These are phyloP conservation scores for Usnea hakonensis DNA, from an alignment of 495 filamentous ascomycete species.

Conservation along the genomic window DNA sequence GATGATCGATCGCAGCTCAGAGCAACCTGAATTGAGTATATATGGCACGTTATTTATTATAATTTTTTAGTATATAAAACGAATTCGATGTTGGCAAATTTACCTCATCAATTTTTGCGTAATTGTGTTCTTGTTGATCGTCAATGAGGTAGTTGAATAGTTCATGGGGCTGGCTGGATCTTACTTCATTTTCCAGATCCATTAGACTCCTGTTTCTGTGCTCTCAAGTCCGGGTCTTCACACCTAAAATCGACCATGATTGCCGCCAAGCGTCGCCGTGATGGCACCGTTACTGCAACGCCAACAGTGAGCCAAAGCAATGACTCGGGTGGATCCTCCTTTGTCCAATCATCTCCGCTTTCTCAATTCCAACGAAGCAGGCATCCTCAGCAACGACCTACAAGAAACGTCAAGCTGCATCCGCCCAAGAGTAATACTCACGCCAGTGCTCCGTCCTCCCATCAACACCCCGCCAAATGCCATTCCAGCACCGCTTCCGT, in stretches of 20 bases:
- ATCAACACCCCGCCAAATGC: background rate
- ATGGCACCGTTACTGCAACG: slow-evolving; percentile 5
- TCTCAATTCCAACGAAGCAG: background rate
- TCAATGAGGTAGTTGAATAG: no score
- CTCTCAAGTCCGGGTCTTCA: background rate
- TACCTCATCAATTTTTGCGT: background rate
- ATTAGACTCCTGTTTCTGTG: background rate
- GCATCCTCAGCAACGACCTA: background rate
- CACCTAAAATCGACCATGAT: background rate
- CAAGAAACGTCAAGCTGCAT: slow-evolving; percentile 6
- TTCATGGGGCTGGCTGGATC: background rate
- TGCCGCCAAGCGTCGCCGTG: slow-evolving; percentile 7
- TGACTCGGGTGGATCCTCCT: slow-evolving; percentile 4
- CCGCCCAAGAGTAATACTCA: background rate
- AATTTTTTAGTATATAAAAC: no score
- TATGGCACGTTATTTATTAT: background rate
- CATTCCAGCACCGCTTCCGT: slow-evolving; percentile 4
- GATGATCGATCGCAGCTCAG: background rate
- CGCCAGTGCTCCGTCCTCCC: background rate
- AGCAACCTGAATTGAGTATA: background rate
- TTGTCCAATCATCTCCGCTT: slow-evolving; percentile 5
- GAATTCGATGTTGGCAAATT: background rate
- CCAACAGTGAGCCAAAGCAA: slow-evolving; percentile 8
- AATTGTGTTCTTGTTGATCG: no score
- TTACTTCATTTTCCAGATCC: background rate